Percentiles rank a stretch among this genome's conserved stretches.
Conservation (phyloP, 257 asterid genomes). For the Jacaranda mimosifolia region DNA sequence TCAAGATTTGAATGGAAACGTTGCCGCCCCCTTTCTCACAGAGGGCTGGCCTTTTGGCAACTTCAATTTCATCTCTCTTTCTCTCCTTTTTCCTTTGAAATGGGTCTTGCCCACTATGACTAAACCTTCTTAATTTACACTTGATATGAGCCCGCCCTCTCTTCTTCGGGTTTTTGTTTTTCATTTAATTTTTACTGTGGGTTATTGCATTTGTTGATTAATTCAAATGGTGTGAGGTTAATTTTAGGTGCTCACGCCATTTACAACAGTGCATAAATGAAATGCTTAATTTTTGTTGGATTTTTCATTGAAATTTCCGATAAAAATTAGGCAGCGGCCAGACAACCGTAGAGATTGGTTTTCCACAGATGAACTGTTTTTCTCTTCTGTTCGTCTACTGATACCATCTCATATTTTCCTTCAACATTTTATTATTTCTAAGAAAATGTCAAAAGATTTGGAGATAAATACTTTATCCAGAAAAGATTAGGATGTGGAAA, state of each 20-base stretch:
- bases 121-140: slow-evolving; percentile 42
- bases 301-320: slow-evolving; percentile 4
- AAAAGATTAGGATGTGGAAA: too few species aligned
- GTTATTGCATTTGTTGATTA: slow-evolving; percentile 42
- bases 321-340: slow-evolving; percentile 37
- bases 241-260: neutral
- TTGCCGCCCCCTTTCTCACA: slow-evolving; percentile 44
- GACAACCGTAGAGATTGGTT: slow-evolving; percentile 46
- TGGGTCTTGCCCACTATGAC: slow-evolving; percentile 36
- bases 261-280: slow-evolving; percentile 27
- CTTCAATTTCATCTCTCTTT: slow-evolving; percentile 12
- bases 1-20: neutral
- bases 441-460: too few species aligned
- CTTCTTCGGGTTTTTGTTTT: neutral
- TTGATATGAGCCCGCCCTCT: slow-evolving; percentile 58
- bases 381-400: slow-evolving; percentile 31
- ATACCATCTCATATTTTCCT: slow-evolving; percentile 36
- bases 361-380: slow-evolving; percentile 37
- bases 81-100: neutral
- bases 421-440: neutral
- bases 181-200: neutral
- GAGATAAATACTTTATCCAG: too few species aligned
- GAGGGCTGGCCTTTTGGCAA: slow-evolving; percentile 42
- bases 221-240: slow-evolving; percentile 27
- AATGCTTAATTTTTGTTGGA: slow-evolving; percentile 24